These are phyloP conservation scores for Trichoderma sp. DNA, from an alignment of 2,329 filamentous ascomycete species.

Conservation along the genomic window DNA sequence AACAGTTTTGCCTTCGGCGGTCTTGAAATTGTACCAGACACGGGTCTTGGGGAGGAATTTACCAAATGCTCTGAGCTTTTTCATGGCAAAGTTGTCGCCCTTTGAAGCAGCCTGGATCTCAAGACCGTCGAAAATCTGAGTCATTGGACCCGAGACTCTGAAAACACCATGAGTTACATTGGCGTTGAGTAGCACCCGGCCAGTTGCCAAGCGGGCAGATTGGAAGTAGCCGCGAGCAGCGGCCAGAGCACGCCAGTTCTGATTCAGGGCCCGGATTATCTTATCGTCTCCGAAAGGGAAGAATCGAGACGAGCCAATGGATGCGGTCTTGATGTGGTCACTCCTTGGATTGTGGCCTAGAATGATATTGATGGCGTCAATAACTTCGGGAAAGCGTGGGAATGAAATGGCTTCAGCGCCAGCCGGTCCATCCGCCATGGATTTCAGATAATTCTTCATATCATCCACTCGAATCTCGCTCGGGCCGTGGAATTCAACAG, in stretches of 20 bases:
- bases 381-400: constrained; percentile 50
- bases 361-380: constrained; percentile 56
- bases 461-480: constrained; percentile 41
- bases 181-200: constrained; percentile 55
- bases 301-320: constrained; percentile 51
- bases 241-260: constrained; percentile 38
- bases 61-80: constrained; percentile 35
- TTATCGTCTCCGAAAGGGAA: constrained; percentile 45
- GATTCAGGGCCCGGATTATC: constrained; percentile 34
- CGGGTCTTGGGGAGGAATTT: constrained; percentile 45
- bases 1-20: constrained; percentile 38
- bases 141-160: constrained; percentile 42
- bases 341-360: constrained; percentile 48
- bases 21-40: constrained; percentile 38
- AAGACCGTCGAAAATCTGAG: constrained; percentile 38
- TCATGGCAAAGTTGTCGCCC: constrained; percentile 20
- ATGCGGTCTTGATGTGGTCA: constrained; percentile 37
- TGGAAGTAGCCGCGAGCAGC: constrained; percentile 58
- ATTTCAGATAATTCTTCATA: constrained; percentile 48
- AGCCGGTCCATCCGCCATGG: constrained; percentile 43
- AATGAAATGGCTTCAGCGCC: constrained; percentile 42
- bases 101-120: constrained; percentile 25
- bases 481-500: constrained; percentile 47
- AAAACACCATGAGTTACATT: constrained; percentile 60
- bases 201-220: constrained; percentile 56